Conservation (phyloP, 2,329 filamentous ascomycete genomes). For the Colletotrichum paranaense region DNA sequence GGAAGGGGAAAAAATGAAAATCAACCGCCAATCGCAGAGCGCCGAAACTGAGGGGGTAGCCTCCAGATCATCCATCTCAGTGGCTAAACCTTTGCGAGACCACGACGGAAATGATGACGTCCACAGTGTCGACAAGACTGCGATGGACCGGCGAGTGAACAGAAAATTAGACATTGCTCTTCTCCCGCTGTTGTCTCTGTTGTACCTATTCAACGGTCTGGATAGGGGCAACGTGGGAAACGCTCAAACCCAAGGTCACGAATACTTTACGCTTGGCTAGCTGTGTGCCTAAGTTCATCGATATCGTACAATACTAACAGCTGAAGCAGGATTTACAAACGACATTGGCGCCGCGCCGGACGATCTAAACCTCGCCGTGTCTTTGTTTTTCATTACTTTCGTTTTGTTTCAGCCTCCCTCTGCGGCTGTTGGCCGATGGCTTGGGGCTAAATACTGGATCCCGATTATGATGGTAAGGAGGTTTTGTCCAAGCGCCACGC, state of each 20-base stretch:
- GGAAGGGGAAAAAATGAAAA: background rate
- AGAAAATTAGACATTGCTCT: slow-evolving; percentile 50
- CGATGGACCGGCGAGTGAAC: slow-evolving; percentile 41
- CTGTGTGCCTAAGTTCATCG: background rate
- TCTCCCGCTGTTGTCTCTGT: slow-evolving; percentile 50
- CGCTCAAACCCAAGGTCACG: slow-evolving; percentile 49
- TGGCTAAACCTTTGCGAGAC: slow-evolving; percentile 2
- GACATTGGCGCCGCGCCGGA: slow-evolving; percentile 63
- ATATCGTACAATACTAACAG: slow-evolving; percentile 5
- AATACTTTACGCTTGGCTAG: slow-evolving; percentile 7
- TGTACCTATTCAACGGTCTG: slow-evolving; percentile 54
- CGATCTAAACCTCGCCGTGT: slow-evolving; percentile 67
- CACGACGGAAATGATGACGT: background rate
- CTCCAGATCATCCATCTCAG: slow-evolving; percentile 15
- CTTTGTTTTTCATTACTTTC: slow-evolving; percentile 68
- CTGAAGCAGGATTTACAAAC: slow-evolving; percentile 56
- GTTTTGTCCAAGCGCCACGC: slow-evolving; percentile 52
- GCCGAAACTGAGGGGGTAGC: slow-evolving; percentile 12
- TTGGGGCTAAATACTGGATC: slow-evolving; percentile 65
- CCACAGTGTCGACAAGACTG: background rate
- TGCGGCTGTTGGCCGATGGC: slow-evolving; percentile 52
- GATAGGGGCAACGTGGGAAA: slow-evolving; percentile 55
- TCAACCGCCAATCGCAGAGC: slow-evolving; percentile 19
- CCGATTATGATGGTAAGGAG: slow-evolving; percentile 63
- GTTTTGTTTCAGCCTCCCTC: slow-evolving; percentile 68